Evolutionary conservation across 306 rosid genomes (phyloP).

Genomic region (Quercus agrifolia): DNA sequence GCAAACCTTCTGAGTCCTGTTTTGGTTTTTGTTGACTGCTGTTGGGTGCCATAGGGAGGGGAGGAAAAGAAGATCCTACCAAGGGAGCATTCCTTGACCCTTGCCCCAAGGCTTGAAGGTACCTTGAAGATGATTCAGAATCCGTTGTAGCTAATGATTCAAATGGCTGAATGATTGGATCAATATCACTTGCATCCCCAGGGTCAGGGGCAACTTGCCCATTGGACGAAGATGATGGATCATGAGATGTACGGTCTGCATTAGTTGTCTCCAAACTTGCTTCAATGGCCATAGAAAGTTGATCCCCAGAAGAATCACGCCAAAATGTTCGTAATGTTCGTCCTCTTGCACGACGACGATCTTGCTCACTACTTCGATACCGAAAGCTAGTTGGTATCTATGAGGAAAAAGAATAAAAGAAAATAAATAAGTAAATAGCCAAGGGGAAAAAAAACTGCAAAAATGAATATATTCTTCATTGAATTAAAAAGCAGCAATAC

Average conservation of each 20-base stretch:
- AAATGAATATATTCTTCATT: neutral
- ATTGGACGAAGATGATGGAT: slow-evolving; percentile 35
- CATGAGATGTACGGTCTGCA: slow-evolving; percentile 33
- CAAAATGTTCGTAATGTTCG: slow-evolving; percentile 57
- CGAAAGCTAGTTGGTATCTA: slow-evolving; percentile 94
- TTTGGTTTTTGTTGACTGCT: slow-evolving; percentile 50
- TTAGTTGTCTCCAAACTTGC: slow-evolving; percentile 83
- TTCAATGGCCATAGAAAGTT: slow-evolving; percentile 76
- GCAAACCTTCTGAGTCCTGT: slow-evolving; percentile 53
- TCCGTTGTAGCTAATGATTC: slow-evolving; percentile 52
- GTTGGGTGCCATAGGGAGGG: slow-evolving; percentile 54
- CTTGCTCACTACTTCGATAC: slow-evolving; percentile 63
- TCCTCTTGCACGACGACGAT: slow-evolving; percentile 69
- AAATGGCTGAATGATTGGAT: slow-evolving; percentile 52
- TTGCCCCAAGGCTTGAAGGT: slow-evolving; percentile 86
- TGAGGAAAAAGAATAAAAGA: neutral
- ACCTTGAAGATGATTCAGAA: slow-evolving; percentile 64
- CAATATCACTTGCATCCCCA: slow-evolving; percentile 43
- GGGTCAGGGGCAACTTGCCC: slow-evolving; percentile 46
- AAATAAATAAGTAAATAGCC: neutral
- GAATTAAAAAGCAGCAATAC: neutral
- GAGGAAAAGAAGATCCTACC: slow-evolving; percentile 84
- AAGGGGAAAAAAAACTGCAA: neutral
- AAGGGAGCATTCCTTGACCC: slow-evolving; percentile 40
- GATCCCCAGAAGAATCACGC: slow-evolving; percentile 63